Conservation (phyloP, 1,284 basidiomycete genomes). For the Puccinia polysora region DNA sequence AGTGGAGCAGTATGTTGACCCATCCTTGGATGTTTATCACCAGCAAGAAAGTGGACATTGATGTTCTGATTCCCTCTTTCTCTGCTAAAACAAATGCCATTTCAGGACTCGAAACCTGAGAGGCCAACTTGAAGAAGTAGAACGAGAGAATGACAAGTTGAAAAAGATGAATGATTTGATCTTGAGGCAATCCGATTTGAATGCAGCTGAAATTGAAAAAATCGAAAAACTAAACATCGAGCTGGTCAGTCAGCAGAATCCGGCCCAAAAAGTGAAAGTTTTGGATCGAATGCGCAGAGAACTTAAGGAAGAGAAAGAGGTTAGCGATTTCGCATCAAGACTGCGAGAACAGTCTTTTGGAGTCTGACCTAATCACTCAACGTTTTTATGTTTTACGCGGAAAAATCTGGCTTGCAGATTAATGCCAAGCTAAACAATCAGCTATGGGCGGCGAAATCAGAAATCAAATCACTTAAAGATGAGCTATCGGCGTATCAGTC, state of each 20-base stretch:
- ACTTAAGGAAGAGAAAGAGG: conserved; percentile 33
- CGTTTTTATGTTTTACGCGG: not conserved
- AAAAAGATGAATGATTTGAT: conserved; percentile 32
- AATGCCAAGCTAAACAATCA: conserved; percentile 23
- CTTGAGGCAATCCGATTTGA: conserved; percentile 17
- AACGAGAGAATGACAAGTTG: conserved; percentile 18
- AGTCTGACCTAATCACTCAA: not conserved
- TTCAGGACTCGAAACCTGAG: conserved; percentile 14
- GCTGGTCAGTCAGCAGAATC: conserved; percentile 38
- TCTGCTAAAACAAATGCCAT: too few species aligned
- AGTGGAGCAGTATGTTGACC: conserved; percentile 18
- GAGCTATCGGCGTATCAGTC: conserved; percentile 37
- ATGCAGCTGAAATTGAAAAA: conserved; percentile 34
- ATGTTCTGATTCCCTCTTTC: too few species aligned
- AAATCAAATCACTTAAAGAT: conserved; percentile 27
- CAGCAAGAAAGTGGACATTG: too few species aligned
- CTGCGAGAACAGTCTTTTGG: not conserved
- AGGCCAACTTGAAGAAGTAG: conserved; percentile 19
- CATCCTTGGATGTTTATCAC: too few species aligned
- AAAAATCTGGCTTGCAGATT: conserved; percentile 14
- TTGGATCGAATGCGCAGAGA: conserved; percentile 32
- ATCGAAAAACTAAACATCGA: conserved; percentile 25
- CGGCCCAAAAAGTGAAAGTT: conserved; percentile 31
- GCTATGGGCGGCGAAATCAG: conserved; percentile 19
- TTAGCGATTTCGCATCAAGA: not conserved